These are phyloP conservation scores for Chaetomidium leptoderma DNA, from an alignment of 495 filamentous ascomycete genomes.

Conservation along the genomic window DNA sequence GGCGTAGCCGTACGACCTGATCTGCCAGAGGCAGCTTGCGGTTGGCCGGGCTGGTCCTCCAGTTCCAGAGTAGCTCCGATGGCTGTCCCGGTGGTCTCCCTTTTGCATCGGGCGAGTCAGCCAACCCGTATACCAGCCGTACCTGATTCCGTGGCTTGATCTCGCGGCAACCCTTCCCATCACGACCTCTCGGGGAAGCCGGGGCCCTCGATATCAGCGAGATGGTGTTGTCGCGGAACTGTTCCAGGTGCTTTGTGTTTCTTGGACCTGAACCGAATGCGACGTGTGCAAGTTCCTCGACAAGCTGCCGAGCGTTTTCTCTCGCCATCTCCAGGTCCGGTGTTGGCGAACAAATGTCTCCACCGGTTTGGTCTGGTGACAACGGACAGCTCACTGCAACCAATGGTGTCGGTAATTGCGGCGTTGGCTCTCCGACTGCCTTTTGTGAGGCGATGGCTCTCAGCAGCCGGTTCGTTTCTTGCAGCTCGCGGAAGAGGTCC, in stretches of 20 bases:
- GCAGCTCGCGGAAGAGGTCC: conserved; percentile 13
- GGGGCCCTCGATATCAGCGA: background rate
- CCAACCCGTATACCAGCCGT: background rate
- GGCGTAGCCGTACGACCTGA: background rate
- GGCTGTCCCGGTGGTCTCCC: background rate
- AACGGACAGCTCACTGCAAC: background rate
- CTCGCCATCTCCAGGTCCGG: background rate
- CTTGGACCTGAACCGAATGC: background rate
- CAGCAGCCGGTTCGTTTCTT: conserved; percentile 18
- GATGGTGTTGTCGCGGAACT: background rate
- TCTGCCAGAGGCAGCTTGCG: background rate
- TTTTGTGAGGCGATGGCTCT: conserved; percentile 3
- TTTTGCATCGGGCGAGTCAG: background rate
- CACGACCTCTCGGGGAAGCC: no score
- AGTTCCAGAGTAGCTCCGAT: background rate
- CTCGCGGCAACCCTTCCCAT: no score
- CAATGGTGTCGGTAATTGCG: background rate
- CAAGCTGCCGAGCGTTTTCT: background rate
- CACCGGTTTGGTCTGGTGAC: background rate
- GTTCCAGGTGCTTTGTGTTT: background rate
- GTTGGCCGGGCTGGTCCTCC: background rate
- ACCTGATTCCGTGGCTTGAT: background rate
- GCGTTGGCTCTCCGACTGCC: background rate
- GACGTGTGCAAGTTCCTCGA: background rate
- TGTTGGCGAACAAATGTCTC: background rate